phyloP scores from a whole-genome alignment of 2,329 filamentous ascomycete genomes.

The Fusarium pseudoanthophilum region DNA sequence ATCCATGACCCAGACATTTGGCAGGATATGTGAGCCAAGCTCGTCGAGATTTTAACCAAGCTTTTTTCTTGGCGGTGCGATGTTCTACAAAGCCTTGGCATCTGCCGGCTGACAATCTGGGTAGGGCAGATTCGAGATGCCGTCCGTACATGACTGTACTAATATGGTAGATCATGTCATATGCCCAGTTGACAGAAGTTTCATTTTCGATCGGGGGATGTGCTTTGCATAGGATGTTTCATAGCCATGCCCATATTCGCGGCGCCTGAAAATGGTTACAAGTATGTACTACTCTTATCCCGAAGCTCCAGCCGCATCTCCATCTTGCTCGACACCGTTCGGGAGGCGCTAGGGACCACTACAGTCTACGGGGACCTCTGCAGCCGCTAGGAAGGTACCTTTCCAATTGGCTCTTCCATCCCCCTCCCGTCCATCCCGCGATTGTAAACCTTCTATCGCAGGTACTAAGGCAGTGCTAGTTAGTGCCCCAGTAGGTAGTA shows the following conservation, averaged over 20 bases:
- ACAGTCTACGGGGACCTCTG: slow-evolving; percentile 5
- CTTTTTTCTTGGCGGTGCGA: slow-evolving; percentile 47
- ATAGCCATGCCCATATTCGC: not conserved
- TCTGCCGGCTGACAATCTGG: slow-evolving; percentile 33
- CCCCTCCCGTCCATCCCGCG: slow-evolving; percentile 30
- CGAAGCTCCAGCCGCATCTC: not conserved
- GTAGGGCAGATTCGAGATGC: slow-evolving; percentile 29
- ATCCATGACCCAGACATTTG: slow-evolving; percentile 22
- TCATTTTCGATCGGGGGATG: not conserved
- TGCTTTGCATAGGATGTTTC: not conserved
- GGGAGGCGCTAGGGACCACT: slow-evolving; percentile 8
- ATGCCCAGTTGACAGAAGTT: not conserved
- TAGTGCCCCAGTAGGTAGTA: not conserved
- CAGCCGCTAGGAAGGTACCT: slow-evolving; percentile 30
- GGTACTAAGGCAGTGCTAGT: slow-evolving; percentile 15
- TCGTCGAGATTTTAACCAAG: slow-evolving; percentile 43
- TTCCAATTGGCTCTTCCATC: slow-evolving; percentile 22
- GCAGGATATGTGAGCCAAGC: slow-evolving; percentile 38
- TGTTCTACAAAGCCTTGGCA: slow-evolving; percentile 40
- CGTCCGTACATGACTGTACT: not conserved
- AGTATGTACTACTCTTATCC: not conserved
- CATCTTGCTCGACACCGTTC: slow-evolving; percentile 8
- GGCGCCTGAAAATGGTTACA: not conserved
- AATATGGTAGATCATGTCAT: not conserved
- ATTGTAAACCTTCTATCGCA: slow-evolving; percentile 34